Conservation (phyloP, 805 yeast genomes). For the Cyberlindnera euphorbiae region DNA sequence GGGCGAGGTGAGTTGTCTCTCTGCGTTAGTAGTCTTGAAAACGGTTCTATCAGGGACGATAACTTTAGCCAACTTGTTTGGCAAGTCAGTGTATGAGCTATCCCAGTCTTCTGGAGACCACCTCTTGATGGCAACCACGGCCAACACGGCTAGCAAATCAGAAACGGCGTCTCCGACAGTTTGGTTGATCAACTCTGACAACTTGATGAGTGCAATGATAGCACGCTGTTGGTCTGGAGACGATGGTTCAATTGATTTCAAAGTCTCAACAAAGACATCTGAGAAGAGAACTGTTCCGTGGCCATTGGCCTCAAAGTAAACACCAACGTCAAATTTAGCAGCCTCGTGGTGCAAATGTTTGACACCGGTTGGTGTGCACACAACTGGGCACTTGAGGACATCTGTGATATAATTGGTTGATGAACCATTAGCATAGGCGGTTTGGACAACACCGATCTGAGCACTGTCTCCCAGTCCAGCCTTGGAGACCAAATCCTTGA, state of each 20-base stretch:
- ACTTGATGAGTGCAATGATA: conserved; percentile 48
- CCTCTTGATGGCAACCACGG: conserved; percentile 51
- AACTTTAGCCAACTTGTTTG: conserved; percentile 78
- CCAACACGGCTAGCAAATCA: conserved; percentile 77
- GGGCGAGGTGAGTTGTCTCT: conserved; percentile 74
- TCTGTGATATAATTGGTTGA: conserved; percentile 70
- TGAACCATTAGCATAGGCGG: conserved; percentile 96
- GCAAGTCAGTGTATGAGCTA: conserved; percentile 71
- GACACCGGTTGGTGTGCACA: conserved; percentile 92
- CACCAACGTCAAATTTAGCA: conserved; percentile 83
- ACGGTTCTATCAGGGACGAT: conserved; percentile 74
- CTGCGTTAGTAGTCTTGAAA: conserved; percentile 88
- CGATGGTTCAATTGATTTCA: conserved; percentile 32
- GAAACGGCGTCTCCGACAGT: conserved; percentile 98
- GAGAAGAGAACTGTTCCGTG: conserved; percentile 94
- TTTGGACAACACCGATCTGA: conserved; percentile 82
- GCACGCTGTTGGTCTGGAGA: conserved; percentile 44
- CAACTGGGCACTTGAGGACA: conserved; percentile 66
- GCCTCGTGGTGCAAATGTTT: conserved; percentile 91
- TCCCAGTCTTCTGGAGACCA: conserved; percentile 73
- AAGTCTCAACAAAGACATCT: conserved; percentile 39
- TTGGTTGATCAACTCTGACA: conserved; percentile 80
- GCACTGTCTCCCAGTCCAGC: conserved; percentile 32
- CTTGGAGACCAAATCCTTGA: conserved; percentile 47
- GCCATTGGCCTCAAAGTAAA: conserved; percentile 98